Base-by-base conservation (phyloP, 2,329 filamentous ascomycete species). In the Monilinia vaccinii-corymbosi region DNA sequence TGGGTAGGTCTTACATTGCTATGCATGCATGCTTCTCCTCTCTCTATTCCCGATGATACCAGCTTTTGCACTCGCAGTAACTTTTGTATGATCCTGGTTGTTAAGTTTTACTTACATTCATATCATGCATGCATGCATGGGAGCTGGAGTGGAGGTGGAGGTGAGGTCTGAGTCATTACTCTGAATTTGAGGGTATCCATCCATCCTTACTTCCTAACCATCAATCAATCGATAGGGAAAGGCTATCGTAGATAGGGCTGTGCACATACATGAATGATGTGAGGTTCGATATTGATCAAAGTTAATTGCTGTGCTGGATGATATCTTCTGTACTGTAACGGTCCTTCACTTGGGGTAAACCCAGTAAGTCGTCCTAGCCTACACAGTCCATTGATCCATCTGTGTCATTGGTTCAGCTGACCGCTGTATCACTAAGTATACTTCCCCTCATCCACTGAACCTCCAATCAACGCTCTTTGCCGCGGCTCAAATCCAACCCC, bases 401-500 rank as follows among this genome's bases (percentile, higher is more conserved):
- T 18, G 16, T 14, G 4, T 9, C 28, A n/a, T 21, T 25, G 8
- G 10, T 21, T 57, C 34, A 57, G 23, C 23, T 28, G 6, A 36
- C 34, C n/a, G n/a, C n/a, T 16, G 31, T 34, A 48, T 57, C 55
- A 6, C 45, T 18, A 21, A 31, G 28, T 4, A n/a, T n/a, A n/a
- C n/a, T 10, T 6, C 14, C 18, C 45, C 45, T 21, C 28, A 38
- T 18, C 23, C 47, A 36, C 47, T 10, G 21, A 40, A 28, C 47
- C 34, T 23, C 40, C 57, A 34, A 44, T 55, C 18, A 59, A 38
- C 18, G 40, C 46, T n/a, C 48, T 55, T 32, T 59, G 28, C 9
- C 55, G 57, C 23, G 68, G 52, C 46, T 70, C 69, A 63, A 69
- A 70, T 2, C 67, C 65, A 10, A 50, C 49, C 9, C 67, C 68